Conservation (phyloP, 768 basidiomycete genomes). For the Suillus variegatus region DNA sequence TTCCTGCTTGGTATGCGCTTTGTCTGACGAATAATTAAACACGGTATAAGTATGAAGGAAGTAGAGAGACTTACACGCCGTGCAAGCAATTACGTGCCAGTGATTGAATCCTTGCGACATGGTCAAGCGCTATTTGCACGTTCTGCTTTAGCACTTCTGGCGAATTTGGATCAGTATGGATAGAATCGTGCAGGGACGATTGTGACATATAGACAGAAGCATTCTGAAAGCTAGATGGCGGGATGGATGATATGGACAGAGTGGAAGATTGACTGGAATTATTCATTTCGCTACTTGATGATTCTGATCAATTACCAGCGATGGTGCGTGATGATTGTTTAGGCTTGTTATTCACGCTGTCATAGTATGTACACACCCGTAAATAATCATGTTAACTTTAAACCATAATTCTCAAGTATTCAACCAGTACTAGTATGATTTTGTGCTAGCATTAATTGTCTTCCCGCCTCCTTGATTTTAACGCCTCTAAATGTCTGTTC, state of each 20-base stretch:
- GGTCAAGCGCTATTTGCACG: slow-evolving; percentile 47
- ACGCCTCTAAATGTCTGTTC: slow-evolving; percentile 1
- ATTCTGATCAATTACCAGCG: neutral
- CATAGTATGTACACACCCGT: neutral
- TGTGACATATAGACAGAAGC: slow-evolving; percentile 29
- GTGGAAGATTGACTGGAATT: slow-evolving; percentile 14
- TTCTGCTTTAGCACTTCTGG: slow-evolving; percentile 65
- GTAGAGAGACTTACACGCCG: slow-evolving; percentile 49
- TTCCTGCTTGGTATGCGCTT: slow-evolving; percentile 60
- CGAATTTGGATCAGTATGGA: slow-evolving; percentile 52
- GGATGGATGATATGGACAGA: slow-evolving; percentile 21
- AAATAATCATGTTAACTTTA: neutral
- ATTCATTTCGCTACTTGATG: slow-evolving; percentile 14
- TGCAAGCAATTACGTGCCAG: slow-evolving; percentile 49
- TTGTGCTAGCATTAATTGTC: slow-evolving; percentile 1
- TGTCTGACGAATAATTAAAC: slow-evolving; percentile 39
- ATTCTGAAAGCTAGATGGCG: slow-evolving; percentile 14
- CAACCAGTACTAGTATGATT: slow-evolving; percentile 2
- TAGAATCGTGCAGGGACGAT: slow-evolving; percentile 18
- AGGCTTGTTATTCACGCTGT: neutral
- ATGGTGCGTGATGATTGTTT: neutral
- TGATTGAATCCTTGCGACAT: slow-evolving; percentile 48
- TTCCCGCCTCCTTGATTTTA: neutral
- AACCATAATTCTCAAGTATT: neutral
- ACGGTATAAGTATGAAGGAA: neutral